Percentiles rank a stretch among this genome's conserved stretches.
phyloP scores from a whole-genome alignment of 2,329 filamentous ascomycete species.

The Phialophora verrucosa region DNA sequence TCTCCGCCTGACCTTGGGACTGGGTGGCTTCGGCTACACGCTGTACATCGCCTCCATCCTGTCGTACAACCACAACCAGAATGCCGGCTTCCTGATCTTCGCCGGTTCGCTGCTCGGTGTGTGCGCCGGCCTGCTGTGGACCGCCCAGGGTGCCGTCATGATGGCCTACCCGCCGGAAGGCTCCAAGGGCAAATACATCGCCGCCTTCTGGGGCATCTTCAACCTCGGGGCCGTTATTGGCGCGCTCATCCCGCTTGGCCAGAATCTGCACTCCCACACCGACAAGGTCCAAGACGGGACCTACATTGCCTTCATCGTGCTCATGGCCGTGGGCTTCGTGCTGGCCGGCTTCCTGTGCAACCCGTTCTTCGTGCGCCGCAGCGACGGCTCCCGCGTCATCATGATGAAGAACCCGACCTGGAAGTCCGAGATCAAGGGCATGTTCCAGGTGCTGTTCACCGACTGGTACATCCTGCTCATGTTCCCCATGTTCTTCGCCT shows the following conservation, averaged over 20 bases:
- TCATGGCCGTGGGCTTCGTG: conserved; percentile 74
- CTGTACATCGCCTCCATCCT: conserved; percentile 49
- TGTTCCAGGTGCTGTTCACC: conserved; percentile 72
- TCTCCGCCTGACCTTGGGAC: conserved; percentile 41
- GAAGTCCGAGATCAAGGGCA: conserved; percentile 76
- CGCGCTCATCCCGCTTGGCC: conserved; percentile 59
- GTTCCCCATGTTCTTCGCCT: conserved; percentile 82
- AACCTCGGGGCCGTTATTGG: conserved; percentile 84
- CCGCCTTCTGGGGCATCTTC: conserved; percentile 88
- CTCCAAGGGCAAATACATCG: conserved; percentile 80
- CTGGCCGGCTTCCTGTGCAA: conserved; percentile 70
- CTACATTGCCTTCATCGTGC: conserved; percentile 86
- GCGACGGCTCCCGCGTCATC: conserved; percentile 79
- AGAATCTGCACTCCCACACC: conserved; percentile 51
- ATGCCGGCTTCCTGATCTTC: conserved; percentile 48
- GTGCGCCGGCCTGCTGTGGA: conserved; percentile 50
- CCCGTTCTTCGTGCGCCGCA: conserved; percentile 70
- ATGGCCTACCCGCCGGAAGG: conserved; percentile 79
- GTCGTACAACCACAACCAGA: conserved; percentile 49
- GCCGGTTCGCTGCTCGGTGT: conserved; percentile 49
- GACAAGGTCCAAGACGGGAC: conserved; percentile 69
- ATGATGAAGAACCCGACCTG: conserved; percentile 90
- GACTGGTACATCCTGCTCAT: conserved; percentile 76
- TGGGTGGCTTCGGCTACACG: conserved; percentile 45
- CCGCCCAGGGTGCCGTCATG: conserved; percentile 50